phyloP scores from a whole-genome alignment of 2,329 filamentous ascomycete genomes.

The Pseudocercospora fijiensis region DNA sequence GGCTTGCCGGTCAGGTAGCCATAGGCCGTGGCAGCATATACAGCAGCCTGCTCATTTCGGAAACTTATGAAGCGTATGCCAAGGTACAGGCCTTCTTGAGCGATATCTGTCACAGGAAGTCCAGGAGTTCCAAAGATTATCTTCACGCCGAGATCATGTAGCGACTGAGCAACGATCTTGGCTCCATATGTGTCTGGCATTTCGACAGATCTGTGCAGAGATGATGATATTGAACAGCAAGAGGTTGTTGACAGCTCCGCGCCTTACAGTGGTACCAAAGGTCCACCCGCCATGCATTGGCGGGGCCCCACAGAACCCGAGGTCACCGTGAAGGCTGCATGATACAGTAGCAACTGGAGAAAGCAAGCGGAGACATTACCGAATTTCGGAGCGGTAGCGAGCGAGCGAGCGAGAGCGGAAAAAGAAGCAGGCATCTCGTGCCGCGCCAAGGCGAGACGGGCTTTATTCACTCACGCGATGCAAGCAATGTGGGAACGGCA shows the following conservation, averaged over 20 bases:
- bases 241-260: background rate
- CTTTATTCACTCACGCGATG: background rate
- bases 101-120: constrained; percentile 58
- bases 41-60: constrained; percentile 59
- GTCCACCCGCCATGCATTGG: background rate
- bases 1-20: constrained; percentile 58
- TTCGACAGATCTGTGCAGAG: background rate
- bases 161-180: constrained; percentile 50
- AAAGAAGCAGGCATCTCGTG: background rate
- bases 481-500: background rate
- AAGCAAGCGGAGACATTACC: background rate
- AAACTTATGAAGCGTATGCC: constrained; percentile 60
- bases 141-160: constrained; percentile 51
- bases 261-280: background rate
- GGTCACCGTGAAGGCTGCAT: constrained; percentile 13
- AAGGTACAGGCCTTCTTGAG: constrained; percentile 56
- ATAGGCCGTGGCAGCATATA: constrained; percentile 59
- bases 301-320: constrained; percentile 7
- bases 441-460: background rate
- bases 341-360: constrained; percentile 7
- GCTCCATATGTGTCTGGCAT: constrained; percentile 38
- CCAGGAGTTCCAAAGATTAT: constrained; percentile 57
- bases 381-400: background rate
- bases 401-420: background rate
- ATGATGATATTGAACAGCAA: background rate